phyloP scores from a whole-genome alignment of 2,329 filamentous ascomycete species.

The Talaromyces marneffei region DNA sequence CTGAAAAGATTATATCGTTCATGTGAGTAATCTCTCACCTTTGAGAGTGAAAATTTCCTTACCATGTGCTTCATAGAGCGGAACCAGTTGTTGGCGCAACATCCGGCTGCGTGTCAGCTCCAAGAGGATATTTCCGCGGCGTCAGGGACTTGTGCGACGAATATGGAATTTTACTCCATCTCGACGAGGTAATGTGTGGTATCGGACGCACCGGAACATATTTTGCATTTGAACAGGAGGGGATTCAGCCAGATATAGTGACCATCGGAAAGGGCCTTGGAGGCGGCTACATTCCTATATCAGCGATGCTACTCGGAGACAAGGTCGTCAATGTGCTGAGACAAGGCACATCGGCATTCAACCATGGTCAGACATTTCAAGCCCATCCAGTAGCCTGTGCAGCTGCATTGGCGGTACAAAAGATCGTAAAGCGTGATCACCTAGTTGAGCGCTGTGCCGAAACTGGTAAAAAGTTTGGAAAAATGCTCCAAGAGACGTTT shows the following conservation, averaged over 20 bases:
- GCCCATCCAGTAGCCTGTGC: slow-evolving; percentile 54
- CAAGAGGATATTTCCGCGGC: slow-evolving; percentile 63
- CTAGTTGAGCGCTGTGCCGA: slow-evolving; percentile 53
- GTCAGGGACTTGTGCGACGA: slow-evolving; percentile 63
- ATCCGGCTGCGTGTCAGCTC: slow-evolving; percentile 58
- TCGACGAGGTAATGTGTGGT: slow-evolving; percentile 71
- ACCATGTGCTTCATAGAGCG: neutral
- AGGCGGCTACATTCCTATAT: slow-evolving; percentile 52
- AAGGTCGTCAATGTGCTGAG: slow-evolving; percentile 46
- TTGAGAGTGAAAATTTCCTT: neutral
- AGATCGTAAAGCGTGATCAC: slow-evolving; percentile 52
- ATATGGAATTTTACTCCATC: slow-evolving; percentile 65
- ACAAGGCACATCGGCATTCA: slow-evolving; percentile 47
- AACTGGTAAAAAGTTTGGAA: slow-evolving; percentile 45
- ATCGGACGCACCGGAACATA: slow-evolving; percentile 53
- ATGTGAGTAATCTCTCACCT: neutral
- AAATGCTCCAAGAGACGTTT: slow-evolving; percentile 40
- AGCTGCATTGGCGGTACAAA: slow-evolving; percentile 57
- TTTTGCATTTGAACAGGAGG: slow-evolving; percentile 55
- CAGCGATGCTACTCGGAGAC: slow-evolving; percentile 49
- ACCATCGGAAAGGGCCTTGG: slow-evolving; percentile 56
- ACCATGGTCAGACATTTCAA: slow-evolving; percentile 58
- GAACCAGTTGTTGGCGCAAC: slow-evolving; percentile 39
- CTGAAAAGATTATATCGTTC: slow-evolving; percentile 27
- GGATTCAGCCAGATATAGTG: slow-evolving; percentile 54